Evolutionary conservation across 2,329 filamentous ascomycete species (phyloP), one percentile per base, ranked within the genome.

Genomic region (Microsporum ferrugineum): DNA sequence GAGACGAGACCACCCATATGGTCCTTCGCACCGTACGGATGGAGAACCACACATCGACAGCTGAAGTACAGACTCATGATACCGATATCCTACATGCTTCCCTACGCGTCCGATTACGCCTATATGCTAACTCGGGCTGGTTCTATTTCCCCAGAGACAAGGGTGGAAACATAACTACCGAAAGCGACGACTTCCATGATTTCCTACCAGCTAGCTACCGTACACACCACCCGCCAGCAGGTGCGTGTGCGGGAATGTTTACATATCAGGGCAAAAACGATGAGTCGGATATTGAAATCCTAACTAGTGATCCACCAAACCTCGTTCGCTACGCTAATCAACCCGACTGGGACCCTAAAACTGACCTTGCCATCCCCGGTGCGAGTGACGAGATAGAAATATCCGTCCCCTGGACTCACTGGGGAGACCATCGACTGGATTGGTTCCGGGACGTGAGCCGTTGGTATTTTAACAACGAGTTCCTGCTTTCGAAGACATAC

Each of bases 231-330:
- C 78, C 78, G n/a, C 65, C 71, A 17, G 63, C 69, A 41, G 79
- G 80, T 56, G 79, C 78, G 2, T 78, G 78, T 4, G 77, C 78
- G 0, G 79, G 79, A 2, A 76, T 81, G 65, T 77, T 82, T 71
- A 80, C 78, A 10, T 81, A 79, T 63, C 72, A 70, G 62, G 72
- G 78, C 45, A 71, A 75, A 57, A 70, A 65, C 34, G 78, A 78
- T 65, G 80, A 82, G 66, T 78, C 76, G 0, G 80, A 82, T 63
- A 78, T 82, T 63, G 80, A 82, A 68, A 79, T 82, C 62, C 69
- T 81, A 8, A 82, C 79, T 1, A 68, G 71, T 3, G 79, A 81
- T 59, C 73, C 76, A 0, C 70, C 68, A 0, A 69, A 72, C 60
- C 73, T 71, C 2, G 73, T 80, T 3, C 76, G 75, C 38, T 76